These are phyloP conservation scores for Saturnispora mendoncae DNA, from an alignment of 805 yeast species.

Conservation along the genomic window DNA sequence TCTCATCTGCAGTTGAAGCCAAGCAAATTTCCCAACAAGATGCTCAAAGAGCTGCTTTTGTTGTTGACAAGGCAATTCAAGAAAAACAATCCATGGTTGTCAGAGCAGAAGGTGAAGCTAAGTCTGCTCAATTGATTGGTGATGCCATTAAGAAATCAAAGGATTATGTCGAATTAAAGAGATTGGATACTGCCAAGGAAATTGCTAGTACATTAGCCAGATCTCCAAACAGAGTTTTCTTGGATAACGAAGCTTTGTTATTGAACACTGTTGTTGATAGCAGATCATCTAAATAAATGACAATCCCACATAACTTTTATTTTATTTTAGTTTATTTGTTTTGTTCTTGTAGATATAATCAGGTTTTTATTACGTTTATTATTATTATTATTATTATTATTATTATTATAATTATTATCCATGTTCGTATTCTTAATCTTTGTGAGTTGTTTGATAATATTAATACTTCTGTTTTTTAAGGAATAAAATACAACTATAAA, in stretches of 20 bases:
- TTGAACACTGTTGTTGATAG: constrained; percentile 81
- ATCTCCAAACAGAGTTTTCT: constrained; percentile 85
- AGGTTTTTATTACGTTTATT: too few species aligned
- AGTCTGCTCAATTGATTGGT: constrained; percentile 96
- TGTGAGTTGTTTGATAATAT: too few species aligned
- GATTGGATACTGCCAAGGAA: constrained; percentile 95
- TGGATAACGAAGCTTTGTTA: constrained; percentile 87
- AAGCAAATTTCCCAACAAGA: constrained; percentile 99
- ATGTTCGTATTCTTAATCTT: too few species aligned
- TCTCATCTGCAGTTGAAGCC: constrained; percentile 95
- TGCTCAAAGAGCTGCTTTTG: constrained; percentile 95
- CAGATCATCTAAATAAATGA: constrained; percentile 37
- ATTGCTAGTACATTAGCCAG: constrained; percentile 77
- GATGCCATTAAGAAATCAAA: constrained; percentile 95
- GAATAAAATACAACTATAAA: constrained; percentile 1
- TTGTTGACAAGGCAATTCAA: constrained; percentile 94
- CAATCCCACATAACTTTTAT: too few species aligned
- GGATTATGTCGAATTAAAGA: constrained; percentile 93
- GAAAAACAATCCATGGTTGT: constrained; percentile 97
- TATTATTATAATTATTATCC: too few species aligned
- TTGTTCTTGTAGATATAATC: too few species aligned
- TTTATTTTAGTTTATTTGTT: too few species aligned
- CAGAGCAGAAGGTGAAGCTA: constrained; percentile 97
- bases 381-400: too few species aligned
- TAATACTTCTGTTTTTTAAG: background rate